Evolutionary conservation across 2,329 filamentous ascomycete species (phyloP).

Genomic region (Calycina herbarum): DNA sequence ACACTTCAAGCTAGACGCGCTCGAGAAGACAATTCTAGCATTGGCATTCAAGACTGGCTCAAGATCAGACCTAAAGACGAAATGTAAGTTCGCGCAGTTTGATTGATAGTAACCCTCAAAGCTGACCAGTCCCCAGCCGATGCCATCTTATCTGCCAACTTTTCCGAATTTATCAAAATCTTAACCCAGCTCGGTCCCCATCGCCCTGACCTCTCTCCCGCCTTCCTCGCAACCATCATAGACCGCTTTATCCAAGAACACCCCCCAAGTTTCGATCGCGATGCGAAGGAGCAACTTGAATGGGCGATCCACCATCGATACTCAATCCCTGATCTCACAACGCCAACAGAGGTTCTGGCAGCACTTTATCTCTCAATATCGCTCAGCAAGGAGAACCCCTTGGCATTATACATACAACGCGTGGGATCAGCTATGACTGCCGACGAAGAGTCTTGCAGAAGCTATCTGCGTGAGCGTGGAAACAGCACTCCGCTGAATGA

Average conservation of each 20-base stretch:
- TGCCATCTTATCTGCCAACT: constrained; percentile 81
- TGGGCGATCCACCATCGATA: constrained; percentile 60
- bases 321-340: constrained; percentile 58
- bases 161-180: constrained; percentile 73
- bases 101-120: not conserved
- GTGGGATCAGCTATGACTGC: constrained; percentile 73
- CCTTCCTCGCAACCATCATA: constrained; percentile 76
- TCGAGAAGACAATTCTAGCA: constrained; percentile 84
- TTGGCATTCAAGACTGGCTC: constrained; percentile 84
- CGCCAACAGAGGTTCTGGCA: constrained; percentile 70
- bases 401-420: constrained; percentile 70
- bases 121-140: constrained; percentile 60
- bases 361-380: constrained; percentile 69
- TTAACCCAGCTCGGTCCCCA: constrained; percentile 65
- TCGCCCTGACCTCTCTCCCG: constrained; percentile 64
- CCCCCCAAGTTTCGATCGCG: constrained; percentile 79
- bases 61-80: constrained; percentile 79
- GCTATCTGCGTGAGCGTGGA: constrained; percentile 54
- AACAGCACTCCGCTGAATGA: constrained; percentile 61
- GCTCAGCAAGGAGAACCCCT: constrained; percentile 57
- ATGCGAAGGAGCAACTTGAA: constrained; percentile 68
- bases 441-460: constrained; percentile 66
- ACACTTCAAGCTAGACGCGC: constrained; percentile 88
- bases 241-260: constrained; percentile 86
- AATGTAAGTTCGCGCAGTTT: constrained; percentile 60